These are phyloP conservation scores for Lophiotrema nucula DNA, from an alignment of 495 filamentous ascomycete genomes.

Conservation along the genomic window DNA sequence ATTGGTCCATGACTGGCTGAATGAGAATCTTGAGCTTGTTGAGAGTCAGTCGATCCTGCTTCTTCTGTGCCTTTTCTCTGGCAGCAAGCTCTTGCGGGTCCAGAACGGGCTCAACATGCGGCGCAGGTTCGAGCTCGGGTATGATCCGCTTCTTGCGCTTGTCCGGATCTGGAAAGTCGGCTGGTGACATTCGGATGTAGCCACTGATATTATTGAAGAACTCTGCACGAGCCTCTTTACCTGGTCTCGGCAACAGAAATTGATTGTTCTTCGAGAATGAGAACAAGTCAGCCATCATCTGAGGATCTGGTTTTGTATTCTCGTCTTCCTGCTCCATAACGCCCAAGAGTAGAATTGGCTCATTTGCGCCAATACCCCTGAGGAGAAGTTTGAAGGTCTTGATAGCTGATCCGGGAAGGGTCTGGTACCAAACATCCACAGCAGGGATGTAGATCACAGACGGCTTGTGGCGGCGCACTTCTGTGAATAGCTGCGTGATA, in stretches of 20 bases:
- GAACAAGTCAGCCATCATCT: conserved; percentile 75
- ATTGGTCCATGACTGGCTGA: conserved; percentile 92
- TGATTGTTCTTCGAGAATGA: conserved; percentile 77
- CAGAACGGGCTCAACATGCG: conserved; percentile 56
- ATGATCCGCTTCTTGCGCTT: conserved; percentile 83
- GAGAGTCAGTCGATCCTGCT: conserved; percentile 72
- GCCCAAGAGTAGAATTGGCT: conserved; percentile 83
- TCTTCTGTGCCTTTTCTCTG: conserved; percentile 69
- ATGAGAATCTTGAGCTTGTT: conserved; percentile 84
- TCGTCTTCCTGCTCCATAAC: conserved; percentile 61
- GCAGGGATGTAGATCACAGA: conserved; percentile 93
- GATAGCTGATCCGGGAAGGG: conserved; percentile 63
- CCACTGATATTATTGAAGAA: conserved; percentile 73
- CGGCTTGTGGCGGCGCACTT: conserved; percentile 90
- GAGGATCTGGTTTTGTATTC: conserved; percentile 54
- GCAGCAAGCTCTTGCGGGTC: conserved; percentile 55
- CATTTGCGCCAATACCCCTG: conserved; percentile 74
- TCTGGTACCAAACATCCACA: conserved; percentile 81
- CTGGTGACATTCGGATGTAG: conserved; percentile 72
- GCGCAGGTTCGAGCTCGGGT: conserved; percentile 71
- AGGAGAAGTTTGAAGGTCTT: conserved; percentile 78
- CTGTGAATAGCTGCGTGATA: conserved; percentile 83
- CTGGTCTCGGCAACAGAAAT: conserved; percentile 64
- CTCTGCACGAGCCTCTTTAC: conserved; percentile 60
- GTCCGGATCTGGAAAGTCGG: conserved; percentile 80